A percentile compares a stretch with the other conserved stretches of the same genome.
These are phyloP conservation scores for Yamadazyma insecticola DNA, from an alignment of 805 yeast genomes.

Conservation along the genomic window DNA sequence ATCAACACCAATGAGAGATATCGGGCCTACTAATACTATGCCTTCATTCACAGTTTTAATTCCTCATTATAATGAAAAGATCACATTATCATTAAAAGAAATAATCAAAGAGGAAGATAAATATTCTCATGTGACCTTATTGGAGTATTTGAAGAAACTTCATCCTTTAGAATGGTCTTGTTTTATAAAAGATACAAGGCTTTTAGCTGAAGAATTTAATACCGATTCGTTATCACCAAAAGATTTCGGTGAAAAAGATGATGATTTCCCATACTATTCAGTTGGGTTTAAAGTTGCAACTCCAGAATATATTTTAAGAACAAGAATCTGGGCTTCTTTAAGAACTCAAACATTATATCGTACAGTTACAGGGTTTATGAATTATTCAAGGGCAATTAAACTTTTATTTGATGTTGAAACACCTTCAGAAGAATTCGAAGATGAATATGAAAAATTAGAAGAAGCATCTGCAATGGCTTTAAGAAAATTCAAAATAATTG, in stretches of 20 bases:
- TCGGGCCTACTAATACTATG: conserved; percentile 61
- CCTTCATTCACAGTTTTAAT: conserved; percentile 84
- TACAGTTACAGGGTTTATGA: conserved; percentile 98
- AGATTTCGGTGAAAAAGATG: conserved; percentile 15
- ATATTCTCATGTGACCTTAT: conserved; percentile 87
- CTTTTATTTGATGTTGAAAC: conserved; percentile 87
- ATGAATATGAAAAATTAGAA: conserved; percentile 36
- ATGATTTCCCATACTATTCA: conserved; percentile 90
- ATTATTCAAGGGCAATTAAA: conserved; percentile 94
- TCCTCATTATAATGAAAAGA: conserved; percentile 96
- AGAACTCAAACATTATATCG: conserved; percentile 96
- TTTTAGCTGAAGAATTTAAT: conserved; percentile 90
- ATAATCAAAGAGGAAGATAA: conserved; percentile 97
- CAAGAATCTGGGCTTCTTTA: conserved; percentile 97
- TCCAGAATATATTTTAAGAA: conserved; percentile 92
- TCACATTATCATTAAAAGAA: conserved; percentile 86
- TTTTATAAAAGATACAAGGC: conserved; percentile 93
- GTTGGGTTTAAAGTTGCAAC: conserved; percentile 98
- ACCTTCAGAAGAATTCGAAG: conserved; percentile 40
- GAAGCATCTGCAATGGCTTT: conserved; percentile 62
- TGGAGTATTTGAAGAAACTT: conserved; percentile 90
- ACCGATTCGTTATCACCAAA: conserved; percentile 10
- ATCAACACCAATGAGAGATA: conserved; percentile 79
- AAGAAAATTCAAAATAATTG: conserved; percentile 76
- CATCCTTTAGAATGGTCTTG: conserved; percentile 98